A percentile compares a stretch with the other conserved stretches of the same genome.
phyloP scores from a whole-genome alignment of 352 stramenopile genomes.

The Phytopythium mirpurense region DNA sequence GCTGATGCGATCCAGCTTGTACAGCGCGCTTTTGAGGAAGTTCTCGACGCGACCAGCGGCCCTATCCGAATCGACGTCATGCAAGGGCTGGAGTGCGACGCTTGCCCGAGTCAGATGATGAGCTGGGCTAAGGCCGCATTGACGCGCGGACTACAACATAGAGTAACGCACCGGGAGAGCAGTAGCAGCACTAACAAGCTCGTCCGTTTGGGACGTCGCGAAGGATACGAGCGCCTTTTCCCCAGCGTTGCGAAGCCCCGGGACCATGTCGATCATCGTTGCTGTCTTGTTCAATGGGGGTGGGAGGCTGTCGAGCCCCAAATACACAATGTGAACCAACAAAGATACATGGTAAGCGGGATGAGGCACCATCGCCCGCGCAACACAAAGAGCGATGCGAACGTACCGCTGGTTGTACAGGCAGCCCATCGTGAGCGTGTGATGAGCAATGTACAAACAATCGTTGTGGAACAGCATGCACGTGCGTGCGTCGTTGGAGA shows the following conservation, averaged over 20 bases:
- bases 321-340: background rate
- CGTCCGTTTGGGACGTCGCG: slow-evolving; percentile 29
- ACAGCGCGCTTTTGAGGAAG: slow-evolving; percentile 50
- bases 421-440: slow-evolving; percentile 73
- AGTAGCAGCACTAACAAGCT: slow-evolving; percentile 32
- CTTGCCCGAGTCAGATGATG: background rate
- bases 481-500: slow-evolving; percentile 51
- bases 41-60: slow-evolving; percentile 37
- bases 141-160: background rate
- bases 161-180: slow-evolving; percentile 36
- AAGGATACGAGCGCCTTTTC: slow-evolving; percentile 52
- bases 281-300: slow-evolving; percentile 46
- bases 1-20: slow-evolving; percentile 60
- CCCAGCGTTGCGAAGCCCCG: slow-evolving; percentile 50
- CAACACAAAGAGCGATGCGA: background rate
- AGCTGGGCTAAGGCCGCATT: background rate
- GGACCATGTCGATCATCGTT: slow-evolving; percentile 82
- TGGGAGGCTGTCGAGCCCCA: slow-evolving; percentile 28
- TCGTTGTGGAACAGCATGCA: slow-evolving; percentile 87
- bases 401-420: slow-evolving; percentile 67
- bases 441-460: slow-evolving; percentile 73
- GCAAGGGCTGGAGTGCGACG: slow-evolving; percentile 23
- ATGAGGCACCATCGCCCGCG: too few relatives aligned
- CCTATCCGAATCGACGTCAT: slow-evolving; percentile 29
- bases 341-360: background rate